Conservation (phyloP, 1,284 basidiomycete genomes). For the Chalciporus piperatoides region DNA sequence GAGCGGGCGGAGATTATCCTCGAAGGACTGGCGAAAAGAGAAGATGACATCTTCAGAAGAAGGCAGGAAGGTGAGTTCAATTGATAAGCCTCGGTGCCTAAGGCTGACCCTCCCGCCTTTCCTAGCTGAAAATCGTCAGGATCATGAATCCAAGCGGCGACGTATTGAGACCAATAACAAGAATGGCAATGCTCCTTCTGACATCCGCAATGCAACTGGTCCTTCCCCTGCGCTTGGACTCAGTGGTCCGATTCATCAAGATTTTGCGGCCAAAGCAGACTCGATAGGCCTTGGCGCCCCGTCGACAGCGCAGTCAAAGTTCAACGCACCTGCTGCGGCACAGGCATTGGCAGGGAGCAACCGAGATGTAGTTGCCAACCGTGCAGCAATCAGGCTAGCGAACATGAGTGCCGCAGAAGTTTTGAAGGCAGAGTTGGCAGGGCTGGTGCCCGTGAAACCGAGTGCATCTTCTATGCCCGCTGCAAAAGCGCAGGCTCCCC, state of each 20-base stretch:
- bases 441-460: conserved; percentile 58
- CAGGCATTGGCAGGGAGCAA: conserved; percentile 77
- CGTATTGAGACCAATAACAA: conserved; percentile 67
- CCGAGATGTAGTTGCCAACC: conserved; percentile 83
- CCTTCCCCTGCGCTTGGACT: conserved; percentile 55
- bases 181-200: conserved; percentile 35
- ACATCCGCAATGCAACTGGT: conserved; percentile 36
- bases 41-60: conserved; percentile 94
- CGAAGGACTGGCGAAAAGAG: conserved; percentile 86
- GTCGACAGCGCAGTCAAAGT: conserved; percentile 51
- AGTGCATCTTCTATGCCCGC: conserved; percentile 26
- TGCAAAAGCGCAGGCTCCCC: conserved; percentile 16
- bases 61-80: conserved; percentile 80
- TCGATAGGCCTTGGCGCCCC: conserved; percentile 68
- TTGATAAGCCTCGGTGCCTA: conserved; percentile 1
- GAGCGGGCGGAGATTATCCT: conserved; percentile 90
- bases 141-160: conserved; percentile 83
- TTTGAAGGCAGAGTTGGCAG: conserved; percentile 86
- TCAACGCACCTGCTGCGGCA: conserved; percentile 53
- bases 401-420: conserved; percentile 95
- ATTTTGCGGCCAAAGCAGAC: conserved; percentile 71
- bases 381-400: conserved; percentile 87
- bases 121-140: conserved; percentile 88
- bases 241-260: conserved; percentile 53
- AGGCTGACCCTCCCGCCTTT: conserved; percentile 14